A percentile compares a stretch with the other conserved stretches of the same genome.
phyloP scores from a whole-genome alignment of 805 yeast species.

The Yarrowia sp. region DNA sequence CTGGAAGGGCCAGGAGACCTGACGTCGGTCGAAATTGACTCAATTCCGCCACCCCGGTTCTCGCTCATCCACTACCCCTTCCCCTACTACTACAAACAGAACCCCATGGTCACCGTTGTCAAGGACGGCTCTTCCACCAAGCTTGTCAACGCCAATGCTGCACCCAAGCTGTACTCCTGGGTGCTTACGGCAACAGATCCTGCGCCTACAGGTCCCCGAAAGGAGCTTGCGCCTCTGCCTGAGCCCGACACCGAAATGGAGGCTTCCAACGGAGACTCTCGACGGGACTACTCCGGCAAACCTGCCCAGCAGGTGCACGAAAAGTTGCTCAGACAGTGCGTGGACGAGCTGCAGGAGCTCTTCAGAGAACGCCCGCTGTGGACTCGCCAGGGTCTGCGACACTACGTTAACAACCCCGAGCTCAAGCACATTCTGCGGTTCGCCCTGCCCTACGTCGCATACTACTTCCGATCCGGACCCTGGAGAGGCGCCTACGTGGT shows the following conservation, averaged over 20 bases:
- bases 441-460: constrained; percentile 83
- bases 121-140: constrained; percentile 43
- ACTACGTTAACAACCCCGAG: constrained; percentile 32
- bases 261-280: background rate
- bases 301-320: constrained; percentile 42
- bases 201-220: constrained; percentile 37
- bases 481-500: constrained; percentile 85
- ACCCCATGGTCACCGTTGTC: constrained; percentile 54
- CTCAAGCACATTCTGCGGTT: constrained; percentile 53
- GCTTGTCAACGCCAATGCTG: constrained; percentile 38
- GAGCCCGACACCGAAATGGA: background rate
- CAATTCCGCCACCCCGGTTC: constrained; percentile 86
- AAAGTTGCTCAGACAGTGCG: constrained; percentile 40
- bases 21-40: constrained; percentile 45
- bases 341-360: constrained; percentile 42
- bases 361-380: constrained; percentile 79
- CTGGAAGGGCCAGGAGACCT: constrained; percentile 33
- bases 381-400: constrained; percentile 65
- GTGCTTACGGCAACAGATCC: constrained; percentile 40
- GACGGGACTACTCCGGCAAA: constrained; percentile 5
- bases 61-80: constrained; percentile 75
- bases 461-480: constrained; percentile 83
- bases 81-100: constrained; percentile 73
- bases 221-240: constrained; percentile 35
- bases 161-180: constrained; percentile 38